Conservation (phyloP, 2,329 filamentous ascomycete genomes). For the Cladophialophora yegresii region DNA sequence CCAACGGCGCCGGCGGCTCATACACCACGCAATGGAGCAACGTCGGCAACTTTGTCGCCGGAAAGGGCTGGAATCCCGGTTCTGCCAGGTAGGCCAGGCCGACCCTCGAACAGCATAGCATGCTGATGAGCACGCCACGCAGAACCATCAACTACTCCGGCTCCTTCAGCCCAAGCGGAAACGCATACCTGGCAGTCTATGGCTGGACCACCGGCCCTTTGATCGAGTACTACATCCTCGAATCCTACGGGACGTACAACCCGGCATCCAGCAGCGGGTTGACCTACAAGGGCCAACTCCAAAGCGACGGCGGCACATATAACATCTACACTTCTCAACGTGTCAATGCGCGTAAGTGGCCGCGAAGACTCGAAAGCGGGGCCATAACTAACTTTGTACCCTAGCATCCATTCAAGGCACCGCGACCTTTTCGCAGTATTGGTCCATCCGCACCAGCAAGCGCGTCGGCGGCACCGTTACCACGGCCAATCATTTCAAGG, state of each 20-base stretch:
- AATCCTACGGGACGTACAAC: slow-evolving; percentile 42
- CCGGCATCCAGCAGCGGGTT: slow-evolving; percentile 37
- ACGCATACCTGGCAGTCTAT: slow-evolving; percentile 44
- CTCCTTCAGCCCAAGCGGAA: slow-evolving; percentile 39
- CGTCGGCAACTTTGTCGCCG: slow-evolving; percentile 58
- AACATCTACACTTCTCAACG: slow-evolving; percentile 44
- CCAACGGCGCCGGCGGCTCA: slow-evolving; percentile 47
- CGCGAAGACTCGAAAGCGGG: no score
- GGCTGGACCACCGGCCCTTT: slow-evolving; percentile 47
- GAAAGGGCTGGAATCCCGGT: slow-evolving; percentile 62
- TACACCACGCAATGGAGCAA: slow-evolving; percentile 53
- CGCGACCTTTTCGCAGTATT: slow-evolving; percentile 49
- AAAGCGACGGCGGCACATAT: slow-evolving; percentile 44
- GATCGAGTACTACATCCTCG: slow-evolving; percentile 46
- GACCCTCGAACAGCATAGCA: not conserved
- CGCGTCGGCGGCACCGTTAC: slow-evolving; percentile 44
- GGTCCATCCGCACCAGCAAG: slow-evolving; percentile 45
- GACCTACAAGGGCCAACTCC: slow-evolving; percentile 42
- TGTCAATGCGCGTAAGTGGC: slow-evolving; percentile 38
- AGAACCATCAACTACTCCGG: slow-evolving; percentile 41
- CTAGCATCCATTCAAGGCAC: slow-evolving; percentile 46
- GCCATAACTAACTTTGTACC: no score
- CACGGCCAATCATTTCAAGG: slow-evolving; percentile 44
- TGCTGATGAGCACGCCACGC: not conserved
- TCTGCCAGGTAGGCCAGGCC: slow-evolving; percentile 47